A percentile compares a stretch with the other conserved stretches of the same genome.
Evolutionary conservation across 345 rosid genomes (phyloP).

Genomic region (Nephelium lappaceum): DNA sequence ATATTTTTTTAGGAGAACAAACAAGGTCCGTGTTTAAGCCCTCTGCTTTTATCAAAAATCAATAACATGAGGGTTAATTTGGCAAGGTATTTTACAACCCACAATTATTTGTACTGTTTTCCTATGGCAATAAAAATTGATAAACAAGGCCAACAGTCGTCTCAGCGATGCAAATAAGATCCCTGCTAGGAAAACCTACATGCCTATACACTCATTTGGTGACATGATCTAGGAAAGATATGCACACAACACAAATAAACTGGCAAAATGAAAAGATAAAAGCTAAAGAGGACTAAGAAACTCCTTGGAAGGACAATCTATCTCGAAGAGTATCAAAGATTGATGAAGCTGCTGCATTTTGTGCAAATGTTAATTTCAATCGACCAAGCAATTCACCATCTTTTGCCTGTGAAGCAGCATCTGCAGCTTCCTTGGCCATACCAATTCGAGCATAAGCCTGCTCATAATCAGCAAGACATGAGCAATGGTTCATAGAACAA

Average conservation of each 20-base stretch:
- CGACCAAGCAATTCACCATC: slow-evolving; percentile 93
- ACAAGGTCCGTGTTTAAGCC: too few relatives aligned
- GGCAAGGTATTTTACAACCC: too few relatives aligned
- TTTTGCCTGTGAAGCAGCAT: slow-evolving; percentile 92
- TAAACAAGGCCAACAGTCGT: not conserved
- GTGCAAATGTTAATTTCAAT: slow-evolving; percentile 78
- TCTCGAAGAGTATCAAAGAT: slow-evolving; percentile 86
- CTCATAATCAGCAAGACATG: slow-evolving; percentile 3
- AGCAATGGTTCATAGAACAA: not conserved
- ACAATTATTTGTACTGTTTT: not conserved
- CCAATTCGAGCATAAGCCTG: slow-evolving; percentile 95
- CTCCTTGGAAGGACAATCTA: slow-evolving; percentile 78
- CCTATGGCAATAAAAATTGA: not conserved
- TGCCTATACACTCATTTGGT: slow-evolving; percentile 10
- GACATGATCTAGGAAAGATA: not conserved
- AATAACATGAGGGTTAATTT: too few relatives aligned
- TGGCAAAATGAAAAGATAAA: not conserved
- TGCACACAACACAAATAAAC: slow-evolving; percentile 13
- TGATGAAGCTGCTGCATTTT: slow-evolving; percentile 79
- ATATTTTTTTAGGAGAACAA: too few relatives aligned
- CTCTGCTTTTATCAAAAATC: too few relatives aligned
- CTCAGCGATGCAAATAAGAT: too few relatives aligned
- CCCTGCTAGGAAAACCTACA: not conserved
- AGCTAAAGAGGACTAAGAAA: slow-evolving; percentile 36
- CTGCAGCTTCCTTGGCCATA: slow-evolving; percentile 99